Conservation (phyloP, 2,329 filamentous ascomycete genomes). For the Zymoseptoria brevis region DNA sequence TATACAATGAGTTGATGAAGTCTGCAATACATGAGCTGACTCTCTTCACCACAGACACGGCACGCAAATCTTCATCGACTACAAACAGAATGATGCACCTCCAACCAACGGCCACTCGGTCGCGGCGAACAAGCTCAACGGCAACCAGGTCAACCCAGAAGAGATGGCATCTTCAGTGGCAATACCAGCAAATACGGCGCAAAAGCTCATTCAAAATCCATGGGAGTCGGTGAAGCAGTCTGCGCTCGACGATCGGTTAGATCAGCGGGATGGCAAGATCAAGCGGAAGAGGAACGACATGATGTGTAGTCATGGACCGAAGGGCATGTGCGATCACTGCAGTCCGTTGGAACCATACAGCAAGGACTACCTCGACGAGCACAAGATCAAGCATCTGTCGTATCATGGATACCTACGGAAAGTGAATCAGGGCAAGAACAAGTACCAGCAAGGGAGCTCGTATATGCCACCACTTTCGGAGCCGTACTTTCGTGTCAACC, state of each 20-base stretch:
- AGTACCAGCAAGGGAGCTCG: constrained; percentile 83
- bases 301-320: constrained; percentile 92
- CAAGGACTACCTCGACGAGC: constrained; percentile 77
- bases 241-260: constrained; percentile 73
- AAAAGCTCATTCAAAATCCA: constrained; percentile 67
- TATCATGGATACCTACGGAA: constrained; percentile 94
- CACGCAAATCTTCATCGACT: constrained; percentile 81
- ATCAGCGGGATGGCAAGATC: constrained; percentile 87
- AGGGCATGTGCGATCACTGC: constrained; percentile 99
- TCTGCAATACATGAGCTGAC: background rate
- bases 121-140: constrained; percentile 62
- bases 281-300: constrained; percentile 62
- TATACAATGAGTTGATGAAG: constrained; percentile 28
- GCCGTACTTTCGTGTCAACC: constrained; percentile 82
- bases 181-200: constrained; percentile 48
- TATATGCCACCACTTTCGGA: constrained; percentile 94
- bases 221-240: constrained; percentile 93
- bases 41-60: constrained; percentile 50
- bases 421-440: constrained; percentile 93
- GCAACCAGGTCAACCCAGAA: constrained; percentile 61
- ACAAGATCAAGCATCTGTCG: constrained; percentile 97
- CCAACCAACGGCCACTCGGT: constrained; percentile 43
- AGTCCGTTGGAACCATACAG: constrained; percentile 95
- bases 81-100: constrained; percentile 50
- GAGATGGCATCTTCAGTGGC: constrained; percentile 57